phyloP scores from a whole-genome alignment of 1,284 basidiomycete genomes.

The Cryptococcus sp. region DNA sequence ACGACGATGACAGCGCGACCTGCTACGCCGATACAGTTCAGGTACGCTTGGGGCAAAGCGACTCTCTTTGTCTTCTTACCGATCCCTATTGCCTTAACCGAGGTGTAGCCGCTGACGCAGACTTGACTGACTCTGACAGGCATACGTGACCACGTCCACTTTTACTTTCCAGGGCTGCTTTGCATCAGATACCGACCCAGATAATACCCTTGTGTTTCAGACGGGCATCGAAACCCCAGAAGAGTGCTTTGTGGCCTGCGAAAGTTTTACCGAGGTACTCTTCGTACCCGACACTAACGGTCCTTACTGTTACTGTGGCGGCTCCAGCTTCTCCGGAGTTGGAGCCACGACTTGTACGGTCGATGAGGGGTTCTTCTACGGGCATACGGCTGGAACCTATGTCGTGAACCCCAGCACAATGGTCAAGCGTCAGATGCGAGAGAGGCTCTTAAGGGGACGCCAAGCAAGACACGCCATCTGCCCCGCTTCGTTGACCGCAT shows the following conservation, averaged over 20 bases:
- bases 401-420: background rate
- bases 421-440: conserved; percentile 6
- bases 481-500: conserved; percentile 1
- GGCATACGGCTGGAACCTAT: background rate
- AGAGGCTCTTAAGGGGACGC: background rate
- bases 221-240: background rate
- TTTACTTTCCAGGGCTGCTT: too few species aligned
- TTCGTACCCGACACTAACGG: too few species aligned
- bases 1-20: too few species aligned
- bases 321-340: background rate
- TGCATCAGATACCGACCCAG: background rate
- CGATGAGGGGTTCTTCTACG: background rate
- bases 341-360: background rate
- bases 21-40: too few species aligned
- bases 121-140: too few species aligned
- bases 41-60: too few species aligned
- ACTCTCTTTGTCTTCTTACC: too few species aligned
- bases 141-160: too few species aligned
- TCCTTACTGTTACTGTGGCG: background rate
- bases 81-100: too few species aligned
- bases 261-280: too few species aligned
- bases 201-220: background rate
- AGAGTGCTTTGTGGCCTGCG: background rate
- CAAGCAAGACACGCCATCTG: conserved; percentile 1
- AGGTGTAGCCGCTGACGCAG: too few species aligned